phyloP scores from a whole-genome alignment of 2,329 filamentous ascomycete genomes.

The Calonectria fujianensis region DNA sequence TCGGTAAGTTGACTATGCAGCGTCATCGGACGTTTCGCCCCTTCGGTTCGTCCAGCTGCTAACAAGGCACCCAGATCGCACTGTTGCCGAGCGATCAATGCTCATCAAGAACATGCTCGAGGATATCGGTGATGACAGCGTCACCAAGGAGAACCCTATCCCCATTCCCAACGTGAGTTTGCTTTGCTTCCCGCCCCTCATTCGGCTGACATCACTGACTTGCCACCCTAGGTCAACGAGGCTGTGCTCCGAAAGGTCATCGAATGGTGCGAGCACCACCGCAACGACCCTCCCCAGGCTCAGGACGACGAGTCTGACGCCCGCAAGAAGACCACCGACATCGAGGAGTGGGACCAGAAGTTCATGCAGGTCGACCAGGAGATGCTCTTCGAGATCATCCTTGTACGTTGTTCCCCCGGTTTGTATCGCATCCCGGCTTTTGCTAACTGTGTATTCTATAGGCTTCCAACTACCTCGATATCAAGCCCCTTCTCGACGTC shows the following conservation, averaged over 20 bases:
- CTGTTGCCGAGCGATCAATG: conserved; percentile 92
- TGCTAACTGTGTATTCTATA: conserved; percentile 61
- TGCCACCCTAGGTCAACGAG: conserved; percentile 83
- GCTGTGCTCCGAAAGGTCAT: conserved; percentile 96
- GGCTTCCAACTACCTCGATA: conserved; percentile 99
- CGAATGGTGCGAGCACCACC: conserved; percentile 98
- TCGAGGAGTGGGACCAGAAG: conserved; percentile 99
- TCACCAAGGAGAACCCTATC: conserved; percentile 79
- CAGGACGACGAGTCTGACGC: conserved; percentile 94
- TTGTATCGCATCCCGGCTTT: not conserved
- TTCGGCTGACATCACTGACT: conserved; percentile 43
- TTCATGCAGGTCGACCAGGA: conserved; percentile 99
- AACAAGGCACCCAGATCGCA: conserved; percentile 75
- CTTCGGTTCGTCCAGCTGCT: conserved; percentile 39
- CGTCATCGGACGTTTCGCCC: conserved; percentile 35
- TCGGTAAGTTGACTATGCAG: conserved; percentile 63
- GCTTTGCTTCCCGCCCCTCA: conserved; percentile 34
- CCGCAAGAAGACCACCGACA: conserved; percentile 98
- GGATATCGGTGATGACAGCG: conserved; percentile 83
- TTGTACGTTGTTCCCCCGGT: conserved; percentile 74
- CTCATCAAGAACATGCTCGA: conserved; percentile 99
- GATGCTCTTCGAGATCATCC: conserved; percentile 99
- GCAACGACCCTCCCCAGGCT: conserved; percentile 86
- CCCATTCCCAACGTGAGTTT: conserved; percentile 88
- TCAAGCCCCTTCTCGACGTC: conserved; percentile 97